Evolutionary conservation across 208 protist genomes (phyloP).

Genomic region (Leishmania gerbilli): DNA sequence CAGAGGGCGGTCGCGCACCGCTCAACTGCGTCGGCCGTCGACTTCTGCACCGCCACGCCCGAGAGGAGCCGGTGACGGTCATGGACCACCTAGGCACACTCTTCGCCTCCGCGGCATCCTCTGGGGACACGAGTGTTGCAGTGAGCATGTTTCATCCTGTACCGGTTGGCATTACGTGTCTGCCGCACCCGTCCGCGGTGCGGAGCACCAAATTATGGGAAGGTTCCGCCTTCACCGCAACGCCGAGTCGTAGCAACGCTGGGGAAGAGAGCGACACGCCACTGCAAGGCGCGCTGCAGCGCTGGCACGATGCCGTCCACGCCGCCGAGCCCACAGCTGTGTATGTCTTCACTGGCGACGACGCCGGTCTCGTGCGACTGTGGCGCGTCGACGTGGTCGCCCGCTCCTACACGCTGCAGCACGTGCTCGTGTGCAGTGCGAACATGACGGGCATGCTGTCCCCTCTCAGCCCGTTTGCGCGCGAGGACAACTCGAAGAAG

Average conservation of each 20-base stretch:
- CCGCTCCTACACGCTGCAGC: slow-evolving; percentile 38
- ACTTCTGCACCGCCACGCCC: slow-evolving; percentile 63
- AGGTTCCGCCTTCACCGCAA: slow-evolving; percentile 37
- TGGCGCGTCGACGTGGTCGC: slow-evolving; percentile 71
- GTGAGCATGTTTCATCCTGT: slow-evolving; percentile 71
- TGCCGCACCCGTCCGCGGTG: slow-evolving; percentile 51
- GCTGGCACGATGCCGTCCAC: slow-evolving; percentile 22
- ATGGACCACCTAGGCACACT: slow-evolving; percentile 56
- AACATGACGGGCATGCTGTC: slow-evolving; percentile 35
- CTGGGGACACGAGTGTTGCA: slow-evolving; percentile 41
- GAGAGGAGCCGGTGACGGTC: slow-evolving; percentile 51
- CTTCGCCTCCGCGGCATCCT: slow-evolving; percentile 44
- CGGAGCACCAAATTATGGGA: slow-evolving; percentile 75
- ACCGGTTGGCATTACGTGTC: slow-evolving; percentile 34
- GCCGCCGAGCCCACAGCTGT: slow-evolving; percentile 46
- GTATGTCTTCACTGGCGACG: slow-evolving; percentile 78
- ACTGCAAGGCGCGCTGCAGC: slow-evolving; percentile 2
- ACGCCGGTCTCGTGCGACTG: slow-evolving; percentile 59
- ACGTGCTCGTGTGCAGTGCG: slow-evolving; percentile 59
- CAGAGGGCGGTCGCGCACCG: slow-evolving; percentile 1
- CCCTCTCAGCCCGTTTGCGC: slow-evolving; percentile 41
- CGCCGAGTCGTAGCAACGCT: not conserved
- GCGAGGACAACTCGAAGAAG: slow-evolving; percentile 36
- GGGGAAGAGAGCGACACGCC: not conserved
- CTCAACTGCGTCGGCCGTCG: slow-evolving; percentile 50